Conservation (phyloP, 176 grass and related monocot genomes). For the Raddia distichophylla region DNA sequence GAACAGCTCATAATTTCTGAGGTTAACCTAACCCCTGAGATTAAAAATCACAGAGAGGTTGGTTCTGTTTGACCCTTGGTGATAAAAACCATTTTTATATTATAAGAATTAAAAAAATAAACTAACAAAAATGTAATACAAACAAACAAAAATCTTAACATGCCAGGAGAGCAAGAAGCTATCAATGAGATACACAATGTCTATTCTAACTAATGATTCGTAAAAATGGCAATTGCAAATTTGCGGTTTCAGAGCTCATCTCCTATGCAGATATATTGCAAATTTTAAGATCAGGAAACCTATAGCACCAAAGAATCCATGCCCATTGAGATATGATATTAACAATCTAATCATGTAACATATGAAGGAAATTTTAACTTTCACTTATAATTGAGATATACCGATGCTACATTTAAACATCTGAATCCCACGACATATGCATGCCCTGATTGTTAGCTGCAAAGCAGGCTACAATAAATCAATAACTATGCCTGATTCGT, state of each 20-base stretch:
- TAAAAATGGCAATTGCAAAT: conserved; percentile 12
- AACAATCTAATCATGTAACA: conserved; percentile 7
- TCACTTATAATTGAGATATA: neutral
- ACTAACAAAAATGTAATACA: neutral
- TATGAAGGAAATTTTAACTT: neutral
- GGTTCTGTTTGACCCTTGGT: too few species aligned
- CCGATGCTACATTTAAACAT: neutral
- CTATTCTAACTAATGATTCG: neutral
- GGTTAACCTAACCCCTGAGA: too few species aligned
- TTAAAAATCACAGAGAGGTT: too few species aligned
- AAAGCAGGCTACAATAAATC: neutral
- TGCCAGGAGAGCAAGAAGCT: neutral
- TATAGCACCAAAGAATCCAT: neutral
- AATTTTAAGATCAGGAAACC: conserved; percentile 1
- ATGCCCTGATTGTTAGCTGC: conserved; percentile 15
- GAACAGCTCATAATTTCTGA: conserved; percentile 4
- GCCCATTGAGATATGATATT: conserved; percentile 10
- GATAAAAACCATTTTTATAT: too few species aligned
- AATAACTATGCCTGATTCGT: conserved; percentile 23
- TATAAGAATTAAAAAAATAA: conserved; percentile 16
- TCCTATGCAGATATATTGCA: neutral
- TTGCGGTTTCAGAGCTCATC: conserved; percentile 3
- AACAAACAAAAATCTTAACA: conserved; percentile 2
- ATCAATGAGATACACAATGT: neutral
- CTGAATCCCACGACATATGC: conserved; percentile 22